Evolutionary conservation across 805 yeast genomes (phyloP), one percentile per base, ranked within the genome.

Genomic region (Metschnikowia sp.): DNA sequence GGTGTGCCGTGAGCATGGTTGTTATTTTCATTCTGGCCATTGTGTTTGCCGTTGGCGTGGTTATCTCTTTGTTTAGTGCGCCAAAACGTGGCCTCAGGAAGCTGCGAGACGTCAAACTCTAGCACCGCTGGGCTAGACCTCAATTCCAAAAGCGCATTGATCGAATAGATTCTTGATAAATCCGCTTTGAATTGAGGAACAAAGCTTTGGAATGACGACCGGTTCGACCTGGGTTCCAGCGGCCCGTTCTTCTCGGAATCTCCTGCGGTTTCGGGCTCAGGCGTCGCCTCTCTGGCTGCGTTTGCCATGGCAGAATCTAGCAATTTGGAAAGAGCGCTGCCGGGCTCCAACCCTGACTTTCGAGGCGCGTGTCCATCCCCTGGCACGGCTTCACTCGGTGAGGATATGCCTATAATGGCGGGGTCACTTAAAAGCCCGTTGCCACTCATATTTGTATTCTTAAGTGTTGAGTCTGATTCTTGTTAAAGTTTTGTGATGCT

Each of bases 41-140:
- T 34, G 31, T 34, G 33, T 29, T 41, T 46, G 6, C 49, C 49
- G 15, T 34, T 45, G 11, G 41, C 30, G n/a, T 35, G 32, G 19
- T 37, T 35, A 10, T 38, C 45, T 35, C 43, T 54, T 43, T 38
- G 55, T 51, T 66, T 68, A 44, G 70, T 57, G 49, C 78, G 70
- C 78, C 82, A 81, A 54, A 80, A 81, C 13, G 70, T 65, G 44
- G 61, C 65, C 33, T 68, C 76, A 3, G 84, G 84, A 51, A 79
- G 65, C 29, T 61, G 51, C 11, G 66, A 58, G 7, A 62, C 43
- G 44, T 60, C 60, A 48, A 67, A 64, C 42, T 61, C 57, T 12
- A 59, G 58, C 32, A 70, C 64, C 10, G 67, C 50, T 11, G 78
- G 75, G 22, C 72, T 65, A 4, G 63, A 56, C 43, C 65, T 62